Evolutionary conservation across 345 rosid genomes (phyloP), one percentile per base, ranked within the genome.

Genomic region (Corchorus capsularis): DNA sequence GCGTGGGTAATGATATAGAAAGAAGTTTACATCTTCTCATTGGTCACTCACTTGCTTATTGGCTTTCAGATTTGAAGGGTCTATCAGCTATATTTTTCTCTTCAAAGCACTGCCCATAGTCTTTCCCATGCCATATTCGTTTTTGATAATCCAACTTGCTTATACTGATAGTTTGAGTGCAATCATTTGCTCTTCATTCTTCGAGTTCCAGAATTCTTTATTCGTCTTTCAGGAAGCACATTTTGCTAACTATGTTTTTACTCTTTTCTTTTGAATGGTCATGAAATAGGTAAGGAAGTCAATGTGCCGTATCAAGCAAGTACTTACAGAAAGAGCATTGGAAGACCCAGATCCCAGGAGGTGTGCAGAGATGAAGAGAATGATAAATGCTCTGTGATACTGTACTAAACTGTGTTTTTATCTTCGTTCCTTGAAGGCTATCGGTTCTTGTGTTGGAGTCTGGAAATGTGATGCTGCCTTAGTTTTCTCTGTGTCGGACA

Each of bases 261-360:
- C n/a, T 56, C 50, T 10, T 55, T 34, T 39, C 39, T 35, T 39
- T 39, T 5, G 5, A 64, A 76, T 73, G 70, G 52, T 41, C 34
- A 39, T 70, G 19, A 49, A 78, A 75, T 84, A 91, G 97, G 93
- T 90, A 75, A 86, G 92, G 86, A 94, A 87, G 84, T 89, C 96
- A 8, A 91, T 89, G 98, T 88, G 97, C 77, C 89, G 93, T 10
- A 88, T 91, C 87, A 94, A 94, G 81, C 96, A 92, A 35, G 96
- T 92, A 35, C 89, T 94, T 67, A 87, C 92, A 4, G 96, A 94
- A 85, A 83, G 96, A 86, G 98, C 97, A 16, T 87, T 93, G 56
- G 98, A 90, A 54, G 97, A 93, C 72, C 85, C 89, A 0, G 97
- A 93, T 88, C 89, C 89, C 1, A 88, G 98, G 86, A 89, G 97